Conservation (phyloP, 768 basidiomycete species). For the Rhizopogon vinicolor region DNA sequence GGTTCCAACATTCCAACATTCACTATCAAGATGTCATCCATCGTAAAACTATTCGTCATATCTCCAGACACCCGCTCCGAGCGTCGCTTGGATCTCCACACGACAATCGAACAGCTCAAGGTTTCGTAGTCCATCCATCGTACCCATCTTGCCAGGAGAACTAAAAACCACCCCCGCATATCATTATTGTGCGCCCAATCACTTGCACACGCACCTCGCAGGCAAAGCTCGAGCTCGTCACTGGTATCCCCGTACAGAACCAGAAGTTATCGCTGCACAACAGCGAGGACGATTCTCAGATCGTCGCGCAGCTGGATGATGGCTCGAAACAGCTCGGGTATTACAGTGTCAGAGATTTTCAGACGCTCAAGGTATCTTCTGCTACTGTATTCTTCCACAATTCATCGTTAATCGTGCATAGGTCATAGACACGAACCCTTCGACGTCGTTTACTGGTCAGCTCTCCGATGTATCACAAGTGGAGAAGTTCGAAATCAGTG, state of each 20-base stretch:
- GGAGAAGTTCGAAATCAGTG: conserved; percentile 87
- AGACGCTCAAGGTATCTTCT: conserved; percentile 66
- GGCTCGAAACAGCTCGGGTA: conserved; percentile 65
- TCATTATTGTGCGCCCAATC: background rate
- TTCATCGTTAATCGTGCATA: conserved; percentile 19
- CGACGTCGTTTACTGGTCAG: conserved; percentile 74
- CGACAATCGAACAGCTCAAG: conserved; percentile 80
- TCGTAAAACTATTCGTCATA: conserved; percentile 68
- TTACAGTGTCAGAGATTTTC: conserved; percentile 72
- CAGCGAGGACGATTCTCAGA: conserved; percentile 45
- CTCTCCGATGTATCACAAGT: conserved; percentile 81
- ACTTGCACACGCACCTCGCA: conserved; percentile 19
- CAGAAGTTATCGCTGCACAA: conserved; percentile 66
- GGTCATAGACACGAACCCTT: conserved; percentile 77
- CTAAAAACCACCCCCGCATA: background rate
- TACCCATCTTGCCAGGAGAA: conserved; percentile 7
- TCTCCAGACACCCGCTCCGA: conserved; percentile 92
- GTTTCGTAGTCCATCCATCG: conserved; percentile 33
- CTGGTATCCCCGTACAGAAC: conserved; percentile 77
- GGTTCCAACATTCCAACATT: no score
- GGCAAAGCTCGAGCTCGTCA: conserved; percentile 84
- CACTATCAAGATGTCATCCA: conserved; percentile 30
- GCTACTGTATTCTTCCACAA: background rate
- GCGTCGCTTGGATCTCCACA: conserved; percentile 72
- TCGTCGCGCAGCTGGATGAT: conserved; percentile 57